phyloP scores from a whole-genome alignment of 83 land plant genomes.

The Picea abies region DNA sequence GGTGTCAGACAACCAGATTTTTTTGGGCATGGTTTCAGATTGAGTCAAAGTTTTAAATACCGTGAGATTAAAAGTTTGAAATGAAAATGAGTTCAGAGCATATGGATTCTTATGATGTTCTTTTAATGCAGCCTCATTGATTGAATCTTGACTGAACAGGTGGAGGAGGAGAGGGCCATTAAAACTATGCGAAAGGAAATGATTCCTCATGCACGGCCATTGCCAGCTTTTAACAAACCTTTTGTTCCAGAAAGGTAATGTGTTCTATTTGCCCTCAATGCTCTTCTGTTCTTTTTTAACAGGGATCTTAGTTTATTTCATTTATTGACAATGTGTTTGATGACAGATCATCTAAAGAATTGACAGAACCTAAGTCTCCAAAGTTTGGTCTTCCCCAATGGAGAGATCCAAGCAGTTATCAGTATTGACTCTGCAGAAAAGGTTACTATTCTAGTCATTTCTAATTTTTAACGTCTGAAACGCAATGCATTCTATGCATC shows the following conservation, averaged over 20 bases:
- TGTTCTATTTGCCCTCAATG: background rate
- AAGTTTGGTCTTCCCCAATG: slow-evolving; percentile 38
- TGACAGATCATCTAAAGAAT: slow-evolving; percentile 69
- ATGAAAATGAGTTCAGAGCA: background rate
- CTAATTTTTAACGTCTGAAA: too few species aligned
- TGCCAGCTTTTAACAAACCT: slow-evolving; percentile 78
- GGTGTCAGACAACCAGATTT: too few species aligned
- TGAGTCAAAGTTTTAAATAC: background rate
- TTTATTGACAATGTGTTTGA: background rate
- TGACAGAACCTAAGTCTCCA: slow-evolving; percentile 75
- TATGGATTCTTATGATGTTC: too few species aligned
- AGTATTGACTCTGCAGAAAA: too few species aligned
- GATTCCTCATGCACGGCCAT: slow-evolving; percentile 88
- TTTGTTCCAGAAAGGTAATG: slow-evolving; percentile 84
- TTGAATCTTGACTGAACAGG: slow-evolving; percentile 29
- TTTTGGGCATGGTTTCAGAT: background rate
- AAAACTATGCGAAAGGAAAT: slow-evolving; percentile 80
- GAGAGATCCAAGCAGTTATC: slow-evolving; percentile 17
- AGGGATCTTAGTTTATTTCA: background rate
- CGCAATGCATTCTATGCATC: too few species aligned
- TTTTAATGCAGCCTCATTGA: background rate
- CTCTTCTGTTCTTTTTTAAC: slow-evolving; percentile 4
- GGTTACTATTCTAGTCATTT: too few species aligned
- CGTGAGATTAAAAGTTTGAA: background rate
- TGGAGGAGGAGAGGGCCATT: slow-evolving; percentile 85